phyloP scores from a whole-genome alignment of 768 basidiomycete genomes.

The Crucibulum laeve region DNA sequence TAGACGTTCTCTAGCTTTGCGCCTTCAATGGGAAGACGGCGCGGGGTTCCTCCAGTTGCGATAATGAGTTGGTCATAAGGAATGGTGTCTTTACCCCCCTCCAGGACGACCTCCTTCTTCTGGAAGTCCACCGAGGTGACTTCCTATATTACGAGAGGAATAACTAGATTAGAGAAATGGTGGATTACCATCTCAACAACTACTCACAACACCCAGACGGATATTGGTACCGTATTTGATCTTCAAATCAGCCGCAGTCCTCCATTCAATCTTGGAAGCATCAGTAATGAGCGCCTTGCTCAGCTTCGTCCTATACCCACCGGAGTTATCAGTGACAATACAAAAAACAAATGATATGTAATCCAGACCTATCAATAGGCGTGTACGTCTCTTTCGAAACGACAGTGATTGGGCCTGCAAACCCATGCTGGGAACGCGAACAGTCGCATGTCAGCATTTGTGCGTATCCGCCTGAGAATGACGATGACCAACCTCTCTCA shows the following conservation, averaged over 20 bases:
- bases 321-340: no score
- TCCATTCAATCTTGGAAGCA: constrained; percentile 71
- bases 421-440: constrained; percentile 56
- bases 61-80: constrained; percentile 77
- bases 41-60: constrained; percentile 71
- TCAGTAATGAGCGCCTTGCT: constrained; percentile 84
- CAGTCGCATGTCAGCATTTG: no score
- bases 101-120: constrained; percentile 59
- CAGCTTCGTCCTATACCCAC: constrained; percentile 78
- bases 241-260: constrained; percentile 67
- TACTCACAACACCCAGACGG: constrained; percentile 51
- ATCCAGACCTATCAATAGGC: constrained; percentile 74
- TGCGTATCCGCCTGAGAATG: constrained; percentile 1
- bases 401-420: constrained; percentile 70
- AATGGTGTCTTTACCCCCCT: constrained; percentile 52
- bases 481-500: constrained; percentile 60
- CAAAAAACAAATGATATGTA: no score
- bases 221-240: constrained; percentile 69
- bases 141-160: constrained; percentile 31
- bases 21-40: constrained; percentile 73
- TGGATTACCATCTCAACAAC: constrained; percentile 2
- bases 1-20: constrained; percentile 71
- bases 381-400: constrained; percentile 75
- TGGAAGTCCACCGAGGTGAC: constrained; percentile 67
- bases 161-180: background rate